Percentiles rank a stretch among this genome's conserved stretches.
Conservation (phyloP, 2,329 filamentous ascomycete species). For the Amauroascus verrucosus region DNA sequence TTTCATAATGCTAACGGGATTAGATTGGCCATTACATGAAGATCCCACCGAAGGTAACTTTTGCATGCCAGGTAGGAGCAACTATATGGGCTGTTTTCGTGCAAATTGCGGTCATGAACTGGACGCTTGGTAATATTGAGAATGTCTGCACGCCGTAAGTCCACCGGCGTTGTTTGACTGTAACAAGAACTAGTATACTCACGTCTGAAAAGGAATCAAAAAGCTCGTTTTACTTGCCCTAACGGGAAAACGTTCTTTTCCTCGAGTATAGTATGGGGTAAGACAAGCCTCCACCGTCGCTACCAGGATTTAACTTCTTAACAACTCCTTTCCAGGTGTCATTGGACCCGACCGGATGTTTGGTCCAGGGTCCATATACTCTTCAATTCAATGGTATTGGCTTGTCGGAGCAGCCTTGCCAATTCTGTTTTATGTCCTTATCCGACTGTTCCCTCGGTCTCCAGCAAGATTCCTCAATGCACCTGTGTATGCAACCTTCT, state of each 20-base stretch:
- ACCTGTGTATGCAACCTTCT: conserved; percentile 31
- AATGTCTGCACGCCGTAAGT: conserved; percentile 32
- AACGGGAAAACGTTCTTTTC: conserved; percentile 51
- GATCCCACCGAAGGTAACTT: conserved; percentile 37
- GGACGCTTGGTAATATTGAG: conserved; percentile 36
- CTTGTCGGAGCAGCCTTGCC: conserved; percentile 53
- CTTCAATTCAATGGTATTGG: conserved; percentile 56
- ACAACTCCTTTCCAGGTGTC: conserved; percentile 42
- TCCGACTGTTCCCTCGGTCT: conserved; percentile 49
- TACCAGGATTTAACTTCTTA: neutral
- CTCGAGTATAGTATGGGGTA: conserved; percentile 58
- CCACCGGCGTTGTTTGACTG: neutral
- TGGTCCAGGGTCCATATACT: conserved; percentile 50
- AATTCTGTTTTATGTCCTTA: conserved; percentile 47
- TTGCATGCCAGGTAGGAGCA: conserved; percentile 41
- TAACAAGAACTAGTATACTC: conserved; percentile 6
- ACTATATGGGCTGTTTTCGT: conserved; percentile 39
- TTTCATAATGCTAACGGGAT: neutral
- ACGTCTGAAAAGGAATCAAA: conserved; percentile 23
- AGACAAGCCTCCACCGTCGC: neutral
- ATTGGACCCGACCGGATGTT: conserved; percentile 60
- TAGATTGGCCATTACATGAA: conserved; percentile 25
- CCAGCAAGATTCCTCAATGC: conserved; percentile 54
- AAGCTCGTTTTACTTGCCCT: conserved; percentile 49
- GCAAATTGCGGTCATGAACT: conserved; percentile 39